These are phyloP conservation scores for Myochromella boudieri DNA, from an alignment of 768 basidiomycete genomes.

Conservation along the genomic window DNA sequence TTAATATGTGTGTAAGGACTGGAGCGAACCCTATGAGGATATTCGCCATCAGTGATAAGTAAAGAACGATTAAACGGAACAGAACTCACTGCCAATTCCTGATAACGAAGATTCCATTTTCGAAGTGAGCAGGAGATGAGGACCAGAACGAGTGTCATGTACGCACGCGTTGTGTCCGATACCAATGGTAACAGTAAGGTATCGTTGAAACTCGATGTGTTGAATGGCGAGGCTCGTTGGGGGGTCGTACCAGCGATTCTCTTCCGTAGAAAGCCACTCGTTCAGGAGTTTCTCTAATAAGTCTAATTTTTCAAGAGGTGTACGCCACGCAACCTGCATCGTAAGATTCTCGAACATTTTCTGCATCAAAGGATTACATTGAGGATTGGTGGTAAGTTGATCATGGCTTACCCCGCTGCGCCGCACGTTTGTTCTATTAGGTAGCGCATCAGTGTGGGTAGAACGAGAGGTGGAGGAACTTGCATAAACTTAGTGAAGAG, in stretches of 20 bases:
- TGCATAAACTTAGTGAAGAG: conserved; percentile 76
- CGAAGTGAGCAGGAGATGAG: too few relatives aligned
- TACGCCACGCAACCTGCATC: conserved; percentile 76
- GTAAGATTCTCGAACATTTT: conserved; percentile 69
- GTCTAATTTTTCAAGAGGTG: conserved; percentile 71
- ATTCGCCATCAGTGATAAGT: background rate
- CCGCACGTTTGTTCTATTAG: conserved; percentile 62
- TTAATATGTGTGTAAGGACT: background rate
- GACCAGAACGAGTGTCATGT: too few relatives aligned
- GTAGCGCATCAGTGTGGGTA: background rate
- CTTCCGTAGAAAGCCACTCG: conserved; percentile 75
- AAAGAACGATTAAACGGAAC: background rate
- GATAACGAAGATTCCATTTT: too few relatives aligned
- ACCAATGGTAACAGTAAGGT: conserved; percentile 66
- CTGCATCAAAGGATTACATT: conserved; percentile 27
- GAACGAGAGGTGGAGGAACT: conserved; percentile 17
- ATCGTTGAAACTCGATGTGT: conserved; percentile 63
- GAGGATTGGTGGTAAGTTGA: background rate
- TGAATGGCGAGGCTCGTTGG: conserved; percentile 63
- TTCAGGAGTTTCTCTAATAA: conserved; percentile 66
- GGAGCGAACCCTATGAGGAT: conserved; percentile 7
- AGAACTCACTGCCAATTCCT: conserved; percentile 24
- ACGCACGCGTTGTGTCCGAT: conserved; percentile 54
- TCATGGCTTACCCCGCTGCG: conserved; percentile 56
- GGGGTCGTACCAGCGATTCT: conserved; percentile 78